A percentile compares a stretch with the other conserved stretches of the same genome.
These are phyloP conservation scores for Phytopythium aichiense DNA, from an alignment of 352 stramenopile genomes.

Conservation along the genomic window DNA sequence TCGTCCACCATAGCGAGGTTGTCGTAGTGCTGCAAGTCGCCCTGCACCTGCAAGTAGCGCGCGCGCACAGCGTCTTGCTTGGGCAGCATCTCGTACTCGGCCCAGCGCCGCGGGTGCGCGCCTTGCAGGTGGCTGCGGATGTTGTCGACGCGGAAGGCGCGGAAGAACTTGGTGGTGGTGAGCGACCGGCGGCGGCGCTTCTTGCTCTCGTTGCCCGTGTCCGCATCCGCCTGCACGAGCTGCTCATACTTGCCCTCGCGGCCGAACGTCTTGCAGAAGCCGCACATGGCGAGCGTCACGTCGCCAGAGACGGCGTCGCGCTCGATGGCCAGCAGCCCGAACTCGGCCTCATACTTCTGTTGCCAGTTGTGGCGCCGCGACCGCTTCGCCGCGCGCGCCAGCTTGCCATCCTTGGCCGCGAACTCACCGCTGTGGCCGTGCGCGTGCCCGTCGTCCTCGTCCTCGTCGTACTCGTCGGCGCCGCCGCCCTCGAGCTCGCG, in stretches of 20 bases:
- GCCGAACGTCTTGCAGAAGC: conserved; percentile 82
- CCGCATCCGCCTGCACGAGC: conserved; percentile 53
- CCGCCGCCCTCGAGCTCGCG: conserved; percentile 25
- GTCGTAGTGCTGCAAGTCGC: conserved; percentile 59
- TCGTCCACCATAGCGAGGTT: conserved; percentile 64
- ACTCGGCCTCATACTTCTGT: conserved; percentile 81
- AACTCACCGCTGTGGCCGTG: conserved; percentile 10
- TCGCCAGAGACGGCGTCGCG: conserved; percentile 56
- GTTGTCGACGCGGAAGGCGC: conserved; percentile 81
- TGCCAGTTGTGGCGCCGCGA: conserved; percentile 75
- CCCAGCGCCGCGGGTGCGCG: conserved; percentile 68
- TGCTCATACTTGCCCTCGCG: conserved; percentile 75
- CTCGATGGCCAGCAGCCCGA: conserved; percentile 67
- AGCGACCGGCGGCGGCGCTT: conserved; percentile 71
- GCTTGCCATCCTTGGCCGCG: conserved; percentile 27
- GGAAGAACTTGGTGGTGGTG: conserved; percentile 87
- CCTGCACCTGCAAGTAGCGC: conserved; percentile 59
- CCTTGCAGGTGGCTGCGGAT: conserved; percentile 82
- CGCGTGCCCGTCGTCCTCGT: conserved; percentile 32
- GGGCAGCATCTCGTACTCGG: conserved; percentile 73
- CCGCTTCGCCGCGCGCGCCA: conserved; percentile 26
- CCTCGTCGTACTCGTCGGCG: conserved; percentile 34
- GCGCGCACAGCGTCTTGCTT: conserved; percentile 63
- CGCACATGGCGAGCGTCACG: conserved; percentile 78
- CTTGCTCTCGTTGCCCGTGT: conserved; percentile 50